Evolutionary conservation across 2,329 filamentous ascomycete genomes (phyloP), one percentile per base, ranked within the genome.

Genomic region (Corinectria fuckeliana): DNA sequence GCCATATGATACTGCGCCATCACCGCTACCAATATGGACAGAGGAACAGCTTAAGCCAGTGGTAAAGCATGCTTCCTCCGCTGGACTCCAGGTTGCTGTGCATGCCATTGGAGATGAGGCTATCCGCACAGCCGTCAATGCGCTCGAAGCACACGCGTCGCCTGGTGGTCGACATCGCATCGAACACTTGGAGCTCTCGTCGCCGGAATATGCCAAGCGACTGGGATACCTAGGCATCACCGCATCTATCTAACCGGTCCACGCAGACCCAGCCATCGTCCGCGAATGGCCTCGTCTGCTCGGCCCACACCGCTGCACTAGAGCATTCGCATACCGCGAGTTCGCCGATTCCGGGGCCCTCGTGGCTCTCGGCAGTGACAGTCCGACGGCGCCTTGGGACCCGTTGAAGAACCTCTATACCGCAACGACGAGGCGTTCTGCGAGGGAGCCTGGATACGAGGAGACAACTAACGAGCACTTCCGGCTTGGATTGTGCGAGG

Each of bases 311-410:
- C 78, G 85, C 4, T 82, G 84, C 69, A 76, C 75, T 51, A 78
- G 85, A 21, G 85, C 85, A 0, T 88, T 88, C 66, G 83, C 85
- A 1, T 87, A 88, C 73, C 78, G 78, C 30, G 85, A 87, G 50
- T 86, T 88, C 13, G 76, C 77, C 10, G 80, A 82, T 52, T 73
- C 75, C 10, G 83, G 83, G 4, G 82, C 84, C 0, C 68, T 74
- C 4, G 71, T 87, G 1, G 82, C 84, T 0, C 75, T 87, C 14
- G 84, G 84, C 0, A 81, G 79, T 13, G 84, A 87, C 64, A 78
- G 81, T 1, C 84, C 84, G 0, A 86, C 84, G 1, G 83, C 84
- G 3, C 83, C 83, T 2, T 79, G 82, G 67, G 71, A 74, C 11
- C 77, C 82, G 20, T 70, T 85, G 56, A 75, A 74, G 6, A 86